A percentile compares a stretch with the other conserved stretches of the same genome.
phyloP scores from a whole-genome alignment of 2,329 filamentous ascomycete genomes.

The Calonectria leucothoes region DNA sequence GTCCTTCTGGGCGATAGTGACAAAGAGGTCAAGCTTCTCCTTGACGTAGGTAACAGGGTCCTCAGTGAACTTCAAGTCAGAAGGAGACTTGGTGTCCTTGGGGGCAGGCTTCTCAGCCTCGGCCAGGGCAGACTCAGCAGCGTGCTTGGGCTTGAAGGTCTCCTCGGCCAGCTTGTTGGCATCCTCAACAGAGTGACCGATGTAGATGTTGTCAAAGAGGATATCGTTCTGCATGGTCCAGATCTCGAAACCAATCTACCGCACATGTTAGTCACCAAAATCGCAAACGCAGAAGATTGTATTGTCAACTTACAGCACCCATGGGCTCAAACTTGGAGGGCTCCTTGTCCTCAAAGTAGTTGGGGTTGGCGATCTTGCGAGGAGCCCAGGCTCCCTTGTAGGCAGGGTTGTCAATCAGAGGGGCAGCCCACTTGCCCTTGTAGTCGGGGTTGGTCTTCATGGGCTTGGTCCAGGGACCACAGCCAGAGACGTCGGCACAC shows the following conservation, averaged over 20 bases:
- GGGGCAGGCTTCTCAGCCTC: constrained; percentile 83
- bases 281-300: not conserved
- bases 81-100: constrained; percentile 73
- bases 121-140: constrained; percentile 83
- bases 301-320: constrained; percentile 79
- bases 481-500: constrained; percentile 92
- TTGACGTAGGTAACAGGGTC: constrained; percentile 89
- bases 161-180: constrained; percentile 89
- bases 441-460: constrained; percentile 95
- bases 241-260: constrained; percentile 95
- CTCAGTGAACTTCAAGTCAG: constrained; percentile 87
- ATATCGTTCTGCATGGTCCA: constrained; percentile 99
- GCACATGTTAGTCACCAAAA: constrained; percentile 27
- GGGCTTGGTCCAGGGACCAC: constrained; percentile 91
- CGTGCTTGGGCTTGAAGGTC: constrained; percentile 90
- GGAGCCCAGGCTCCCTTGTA: constrained; percentile 98
- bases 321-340: constrained; percentile 98
- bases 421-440: constrained; percentile 98
- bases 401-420: constrained; percentile 93
- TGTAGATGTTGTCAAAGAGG: constrained; percentile 99
- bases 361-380: constrained; percentile 95
- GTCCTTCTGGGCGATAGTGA: constrained; percentile 83
- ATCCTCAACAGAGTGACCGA: constrained; percentile 95
- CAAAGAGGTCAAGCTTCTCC: constrained; percentile 94
- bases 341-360: constrained; percentile 96